Percentiles rank a stretch among this genome's conserved stretches.
phyloP scores from a whole-genome alignment of 2,329 filamentous ascomycete genomes.

The Fusarium proliferatum region DNA sequence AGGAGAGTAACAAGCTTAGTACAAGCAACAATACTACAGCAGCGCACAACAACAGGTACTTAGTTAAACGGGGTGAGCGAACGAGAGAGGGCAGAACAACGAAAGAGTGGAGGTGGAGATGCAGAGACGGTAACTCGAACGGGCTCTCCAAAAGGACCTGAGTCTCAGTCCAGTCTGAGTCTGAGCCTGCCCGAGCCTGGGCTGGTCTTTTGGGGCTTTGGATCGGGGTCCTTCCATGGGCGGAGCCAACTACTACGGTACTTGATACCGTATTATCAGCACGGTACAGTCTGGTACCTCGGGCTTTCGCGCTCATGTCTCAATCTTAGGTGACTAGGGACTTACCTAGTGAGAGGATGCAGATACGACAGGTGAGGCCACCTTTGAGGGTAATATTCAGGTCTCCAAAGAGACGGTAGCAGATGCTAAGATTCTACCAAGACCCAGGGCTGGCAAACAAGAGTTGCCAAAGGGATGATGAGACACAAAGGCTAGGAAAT shows the following conservation, averaged over 20 bases:
- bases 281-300: conserved; percentile 30
- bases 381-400: conserved; percentile 3
- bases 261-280: conserved; percentile 29
- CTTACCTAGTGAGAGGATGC: conserved; percentile 1
- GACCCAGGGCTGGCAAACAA: conserved; percentile 10
- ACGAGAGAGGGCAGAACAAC: conserved; percentile 13
- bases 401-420: conserved; percentile 8
- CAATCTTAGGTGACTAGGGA: not conserved
- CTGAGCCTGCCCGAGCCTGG: conserved; percentile 4
- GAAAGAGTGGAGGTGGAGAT: conserved; percentile 17
- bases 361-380: conserved; percentile 18
- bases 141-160: conserved; percentile 38
- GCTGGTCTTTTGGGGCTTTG: conserved; percentile 35
- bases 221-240: conserved; percentile 13
- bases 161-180: not conserved
- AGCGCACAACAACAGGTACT: not conserved
- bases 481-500: conserved; percentile 27
- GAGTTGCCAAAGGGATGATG: conserved; percentile 26
- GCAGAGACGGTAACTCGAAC: conserved; percentile 28
- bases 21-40: not conserved
- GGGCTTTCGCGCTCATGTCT: conserved; percentile 1
- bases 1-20: not conserved
- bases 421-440: conserved; percentile 28
- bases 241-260: not conserved
- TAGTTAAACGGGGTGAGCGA: conserved; percentile 13